Conservation (phyloP, 345 rosid genomes). For the Syzygium aromaticum region DNA sequence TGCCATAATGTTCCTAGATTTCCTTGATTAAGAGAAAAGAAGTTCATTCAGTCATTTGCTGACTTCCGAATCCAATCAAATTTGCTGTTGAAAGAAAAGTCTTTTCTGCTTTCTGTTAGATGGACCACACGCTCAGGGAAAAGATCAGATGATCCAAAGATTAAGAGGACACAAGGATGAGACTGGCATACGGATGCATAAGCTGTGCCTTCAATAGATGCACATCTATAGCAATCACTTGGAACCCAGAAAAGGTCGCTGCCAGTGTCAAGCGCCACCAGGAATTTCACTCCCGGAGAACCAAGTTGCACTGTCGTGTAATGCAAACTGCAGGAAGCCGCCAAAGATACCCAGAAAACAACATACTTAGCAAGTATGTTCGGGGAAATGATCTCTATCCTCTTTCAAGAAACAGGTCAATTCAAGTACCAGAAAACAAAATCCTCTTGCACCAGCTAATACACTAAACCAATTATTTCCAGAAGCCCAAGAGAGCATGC, state of each 20-base stretch:
- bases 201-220: conserved; percentile 46
- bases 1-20: not conserved
- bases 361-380: not conserved
- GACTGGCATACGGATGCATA: conserved; percentile 51
- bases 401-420: not conserved
- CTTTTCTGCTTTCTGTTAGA: not conserved
- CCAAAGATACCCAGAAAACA: not conserved
- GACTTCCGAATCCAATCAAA: not conserved
- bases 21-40: not conserved
- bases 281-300: conserved; percentile 74
- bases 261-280: conserved; percentile 87
- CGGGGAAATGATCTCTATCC: not conserved
- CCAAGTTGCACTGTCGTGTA: conserved; percentile 82
- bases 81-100: not conserved
- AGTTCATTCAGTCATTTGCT: not conserved
- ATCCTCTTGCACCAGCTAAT: not conserved
- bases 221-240: conserved; percentile 71
- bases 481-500: not conserved
- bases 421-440: not conserved
- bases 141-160: not conserved
- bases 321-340: conserved; percentile 45
- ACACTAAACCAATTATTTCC: not conserved
- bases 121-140: not conserved
- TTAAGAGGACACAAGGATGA: not conserved
- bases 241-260: conserved; percentile 96